These are phyloP conservation scores for Malus hybrid DNA, from an alignment of 331 rosid genomes.

Conservation along the genomic window DNA sequence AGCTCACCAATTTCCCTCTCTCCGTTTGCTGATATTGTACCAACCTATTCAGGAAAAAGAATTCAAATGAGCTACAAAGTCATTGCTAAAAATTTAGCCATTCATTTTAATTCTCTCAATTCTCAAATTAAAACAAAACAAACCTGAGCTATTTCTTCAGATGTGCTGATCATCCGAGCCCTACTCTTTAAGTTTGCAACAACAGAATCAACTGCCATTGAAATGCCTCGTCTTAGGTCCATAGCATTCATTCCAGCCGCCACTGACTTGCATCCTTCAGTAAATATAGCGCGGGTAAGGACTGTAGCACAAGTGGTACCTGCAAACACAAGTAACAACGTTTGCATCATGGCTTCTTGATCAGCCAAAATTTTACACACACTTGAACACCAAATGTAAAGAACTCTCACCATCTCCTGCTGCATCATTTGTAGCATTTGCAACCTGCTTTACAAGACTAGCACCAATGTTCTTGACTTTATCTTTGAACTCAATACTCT, in stretches of 20 bases:
- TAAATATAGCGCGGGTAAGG: constrained; percentile 86
- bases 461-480: constrained; percentile 88
- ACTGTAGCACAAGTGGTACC: constrained; percentile 99
- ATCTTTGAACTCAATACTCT: constrained; percentile 87
- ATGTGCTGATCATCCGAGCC: constrained; percentile 89
- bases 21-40: constrained; percentile 94
- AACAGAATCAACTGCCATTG: constrained; percentile 89
- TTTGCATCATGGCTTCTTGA: not conserved
- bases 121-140: not conserved
- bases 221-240: constrained; percentile 94
- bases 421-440: constrained; percentile 87
- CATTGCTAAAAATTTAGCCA: not conserved
- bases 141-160: constrained; percentile 98
- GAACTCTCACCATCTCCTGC: constrained; percentile 88
- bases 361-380: not conserved
- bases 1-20: constrained; percentile 95
- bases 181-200: constrained; percentile 81
- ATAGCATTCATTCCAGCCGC: constrained; percentile 99
- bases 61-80: not conserved
- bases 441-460: constrained; percentile 97
- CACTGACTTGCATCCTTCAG: constrained; percentile 97
- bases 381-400: not conserved
- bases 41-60: constrained; percentile 42
- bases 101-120: not conserved
- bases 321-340: constrained; percentile 16